phyloP scores from a whole-genome alignment of 2,329 filamentous ascomycete genomes.

The Penicillium nordicum region DNA sequence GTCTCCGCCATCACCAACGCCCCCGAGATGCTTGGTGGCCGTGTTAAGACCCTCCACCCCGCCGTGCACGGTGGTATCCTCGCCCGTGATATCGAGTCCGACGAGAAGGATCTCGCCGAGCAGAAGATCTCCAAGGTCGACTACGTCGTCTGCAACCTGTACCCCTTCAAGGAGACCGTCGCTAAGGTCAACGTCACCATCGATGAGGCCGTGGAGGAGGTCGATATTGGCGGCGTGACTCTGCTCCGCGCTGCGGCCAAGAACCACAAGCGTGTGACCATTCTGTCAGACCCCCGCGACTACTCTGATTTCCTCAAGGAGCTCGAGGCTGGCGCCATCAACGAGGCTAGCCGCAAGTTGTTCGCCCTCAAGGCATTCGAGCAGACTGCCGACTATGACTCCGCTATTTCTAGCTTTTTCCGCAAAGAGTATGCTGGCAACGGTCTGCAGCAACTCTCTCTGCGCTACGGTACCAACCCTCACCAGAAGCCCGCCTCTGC shows the following conservation, averaged over 20 bases:
- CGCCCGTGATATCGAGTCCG: constrained; percentile 86
- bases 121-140: constrained; percentile 95
- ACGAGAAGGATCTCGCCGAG: constrained; percentile 93
- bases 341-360: constrained; percentile 76
- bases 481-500: constrained; percentile 96
- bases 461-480: constrained; percentile 95
- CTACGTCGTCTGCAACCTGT: constrained; percentile 96
- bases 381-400: constrained; percentile 95
- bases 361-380: constrained; percentile 98
- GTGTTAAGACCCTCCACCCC: constrained; percentile 94
- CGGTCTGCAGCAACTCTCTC: constrained; percentile 74
- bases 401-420: constrained; percentile 94
- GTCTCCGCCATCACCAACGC: constrained; percentile 95
- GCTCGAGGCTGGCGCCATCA: constrained; percentile 79
- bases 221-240: constrained; percentile 96
- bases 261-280: constrained; percentile 94
- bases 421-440: constrained; percentile 90
- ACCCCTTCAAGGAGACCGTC: constrained; percentile 98
- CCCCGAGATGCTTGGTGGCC: constrained; percentile 91
- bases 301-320: constrained; percentile 93
- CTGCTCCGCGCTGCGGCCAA: constrained; percentile 95
- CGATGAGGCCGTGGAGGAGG: constrained; percentile 94
- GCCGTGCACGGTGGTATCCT: constrained; percentile 83
- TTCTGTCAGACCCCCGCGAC: constrained; percentile 89
- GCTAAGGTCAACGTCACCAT: constrained; percentile 97